These are phyloP conservation scores for Excoecaria agallocha DNA, from an alignment of 345 rosid genomes.

Conservation along the genomic window DNA sequence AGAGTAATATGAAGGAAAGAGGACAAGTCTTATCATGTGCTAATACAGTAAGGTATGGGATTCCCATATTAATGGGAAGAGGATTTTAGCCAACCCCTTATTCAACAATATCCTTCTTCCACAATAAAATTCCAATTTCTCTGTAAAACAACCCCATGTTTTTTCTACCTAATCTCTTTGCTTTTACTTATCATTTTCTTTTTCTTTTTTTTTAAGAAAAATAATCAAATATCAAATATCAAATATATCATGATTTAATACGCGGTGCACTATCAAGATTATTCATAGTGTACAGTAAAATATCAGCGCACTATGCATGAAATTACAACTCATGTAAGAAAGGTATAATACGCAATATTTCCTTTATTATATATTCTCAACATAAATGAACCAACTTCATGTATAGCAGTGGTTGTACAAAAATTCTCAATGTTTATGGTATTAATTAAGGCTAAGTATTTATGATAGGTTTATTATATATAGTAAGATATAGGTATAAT, in stretches of 20 bases:
- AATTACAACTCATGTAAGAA: too few relatives aligned
- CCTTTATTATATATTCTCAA: too few relatives aligned
- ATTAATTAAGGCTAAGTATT: too few relatives aligned
- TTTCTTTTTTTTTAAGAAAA: not conserved
- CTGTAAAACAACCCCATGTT: not conserved
- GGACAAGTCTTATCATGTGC: constrained; percentile 23
- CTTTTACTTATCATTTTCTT: not conserved
- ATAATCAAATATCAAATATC: not conserved
- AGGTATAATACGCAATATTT: too few relatives aligned
- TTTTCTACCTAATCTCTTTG: not conserved
- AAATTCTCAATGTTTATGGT: too few relatives aligned
- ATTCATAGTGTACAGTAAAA: too few relatives aligned
- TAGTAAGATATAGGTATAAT: not conserved
- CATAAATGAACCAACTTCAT: too few relatives aligned
- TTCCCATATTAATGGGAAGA: constrained; percentile 28
- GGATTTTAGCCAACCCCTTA: constrained; percentile 21
- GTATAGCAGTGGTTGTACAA: too few relatives aligned
- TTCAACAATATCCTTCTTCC: not conserved
- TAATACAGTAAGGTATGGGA: constrained; percentile 24
- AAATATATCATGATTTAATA: not conserved
- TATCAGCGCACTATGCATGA: too few relatives aligned
- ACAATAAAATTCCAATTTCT: not conserved
- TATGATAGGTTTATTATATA: too few relatives aligned
- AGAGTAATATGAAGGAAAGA: not conserved
- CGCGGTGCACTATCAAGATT: too few relatives aligned